Conservation (phyloP, 75 land plant genomes). For the Pinus taeda region DNA sequence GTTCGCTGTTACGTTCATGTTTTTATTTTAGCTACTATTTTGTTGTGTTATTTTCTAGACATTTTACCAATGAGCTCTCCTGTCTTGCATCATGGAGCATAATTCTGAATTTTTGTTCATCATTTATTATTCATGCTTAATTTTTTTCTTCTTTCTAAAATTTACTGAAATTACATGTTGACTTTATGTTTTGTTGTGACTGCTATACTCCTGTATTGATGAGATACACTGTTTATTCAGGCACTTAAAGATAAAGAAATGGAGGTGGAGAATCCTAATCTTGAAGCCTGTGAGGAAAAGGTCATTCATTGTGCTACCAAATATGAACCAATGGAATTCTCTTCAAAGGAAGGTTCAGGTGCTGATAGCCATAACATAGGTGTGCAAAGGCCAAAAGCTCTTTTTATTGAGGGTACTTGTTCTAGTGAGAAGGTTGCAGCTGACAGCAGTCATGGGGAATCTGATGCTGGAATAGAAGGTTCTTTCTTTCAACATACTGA, state of each 20-base stretch:
- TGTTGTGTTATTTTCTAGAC: neutral
- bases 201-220: neutral
- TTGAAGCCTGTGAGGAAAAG: neutral
- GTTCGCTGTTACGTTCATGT: neutral
- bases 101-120: neutral
- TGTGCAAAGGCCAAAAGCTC: neutral
- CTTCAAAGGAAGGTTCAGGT: constrained; percentile 9
- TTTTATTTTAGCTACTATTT: neutral
- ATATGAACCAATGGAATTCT: neutral
- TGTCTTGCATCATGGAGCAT: neutral
- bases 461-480: constrained; percentile 4
- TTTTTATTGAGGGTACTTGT: constrained; percentile 6
- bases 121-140: neutral
- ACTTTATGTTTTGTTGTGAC: neutral
- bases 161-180: neutral
- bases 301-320: neutral
- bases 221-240: neutral
- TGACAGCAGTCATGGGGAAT: constrained; percentile 5
- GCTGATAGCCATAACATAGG: neutral
- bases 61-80: neutral
- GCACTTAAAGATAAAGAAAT: constrained; percentile 1
- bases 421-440: constrained; percentile 3
- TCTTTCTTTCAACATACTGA: constrained; percentile 1
- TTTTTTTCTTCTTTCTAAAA: neutral
- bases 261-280: neutral